phyloP scores from a whole-genome alignment of 257 asterid species.

The Solanum infundibuliforme region DNA sequence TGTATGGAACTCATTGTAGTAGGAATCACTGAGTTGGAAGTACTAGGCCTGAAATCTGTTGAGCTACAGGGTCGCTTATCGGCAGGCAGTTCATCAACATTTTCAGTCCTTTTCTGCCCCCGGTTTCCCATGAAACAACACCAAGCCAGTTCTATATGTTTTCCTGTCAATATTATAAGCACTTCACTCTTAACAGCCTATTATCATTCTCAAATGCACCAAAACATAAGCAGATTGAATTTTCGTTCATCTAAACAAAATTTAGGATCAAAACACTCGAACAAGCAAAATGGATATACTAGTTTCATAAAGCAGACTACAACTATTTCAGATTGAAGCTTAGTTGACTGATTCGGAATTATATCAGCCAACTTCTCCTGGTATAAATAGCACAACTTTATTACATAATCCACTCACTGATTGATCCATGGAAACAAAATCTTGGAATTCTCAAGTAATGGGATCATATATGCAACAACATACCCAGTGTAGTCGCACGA shows the following conservation, averaged over 20 bases:
- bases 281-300: background rate
- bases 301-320: background rate
- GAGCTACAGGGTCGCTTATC: slow-evolving; percentile 93
- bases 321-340: background rate
- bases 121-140: slow-evolving; percentile 53
- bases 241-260: background rate
- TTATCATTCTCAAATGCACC: background rate
- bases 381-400: background rate
- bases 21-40: slow-evolving; percentile 54
- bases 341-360: background rate
- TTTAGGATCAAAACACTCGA: background rate
- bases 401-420: background rate
- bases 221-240: background rate
- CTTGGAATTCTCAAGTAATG: background rate
- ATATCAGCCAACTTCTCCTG: background rate
- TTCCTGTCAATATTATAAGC: background rate
- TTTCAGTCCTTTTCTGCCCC: slow-evolving; percentile 82
- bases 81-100: slow-evolving; percentile 70
- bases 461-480: background rate
- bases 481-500: background rate
- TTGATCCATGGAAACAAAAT: background rate
- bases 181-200: background rate
- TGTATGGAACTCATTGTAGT: slow-evolving; percentile 31
- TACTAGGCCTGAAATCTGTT: slow-evolving; percentile 56
- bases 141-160: slow-evolving; percentile 5